Evolutionary conservation across 371 early-diverging fungal genomes (phyloP).

Genomic region (Rhizopus delemar): DNA sequence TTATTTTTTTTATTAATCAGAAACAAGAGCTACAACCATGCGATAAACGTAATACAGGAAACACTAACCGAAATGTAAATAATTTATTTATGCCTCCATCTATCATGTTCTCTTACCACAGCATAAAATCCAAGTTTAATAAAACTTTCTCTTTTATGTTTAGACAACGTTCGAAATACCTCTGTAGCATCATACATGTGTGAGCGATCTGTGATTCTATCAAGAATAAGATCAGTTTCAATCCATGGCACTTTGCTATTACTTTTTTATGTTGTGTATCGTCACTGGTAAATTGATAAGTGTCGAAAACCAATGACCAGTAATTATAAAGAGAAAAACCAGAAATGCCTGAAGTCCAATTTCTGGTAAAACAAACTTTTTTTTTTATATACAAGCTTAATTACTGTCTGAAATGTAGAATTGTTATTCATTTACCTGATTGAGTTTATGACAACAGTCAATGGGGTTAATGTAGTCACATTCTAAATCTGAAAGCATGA

Average conservation of each 20-base stretch:
- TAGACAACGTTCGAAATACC: slow-evolving; percentile 85
- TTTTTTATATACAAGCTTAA: not conserved
- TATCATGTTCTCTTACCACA: slow-evolving; percentile 39
- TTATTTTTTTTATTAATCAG: not conserved
- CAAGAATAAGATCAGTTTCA: not conserved
- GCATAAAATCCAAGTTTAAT: slow-evolving; percentile 91
- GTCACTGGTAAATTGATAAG: slow-evolving; percentile 81
- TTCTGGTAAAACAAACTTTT: slow-evolving; percentile 89
- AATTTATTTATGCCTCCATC: not conserved
- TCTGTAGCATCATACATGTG: slow-evolving; percentile 94
- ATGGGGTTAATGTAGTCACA: slow-evolving; percentile 97
- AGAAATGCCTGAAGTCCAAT: slow-evolving; percentile 77
- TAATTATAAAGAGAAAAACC: slow-evolving; percentile 73
- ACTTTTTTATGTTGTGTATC: slow-evolving; percentile 80
- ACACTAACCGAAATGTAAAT: slow-evolving; percentile 29
- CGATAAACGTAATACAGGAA: slow-evolving; percentile 87
- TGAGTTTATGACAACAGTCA: slow-evolving; percentile 89
- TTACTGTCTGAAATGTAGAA: not conserved
- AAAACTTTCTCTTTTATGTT: slow-evolving; percentile 89
- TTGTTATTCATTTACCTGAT: slow-evolving; percentile 63
- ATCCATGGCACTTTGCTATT: not conserved
- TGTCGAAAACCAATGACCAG: slow-evolving; percentile 82
- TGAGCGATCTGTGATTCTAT: slow-evolving; percentile 67
- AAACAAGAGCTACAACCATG: slow-evolving; percentile 51
- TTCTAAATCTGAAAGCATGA: slow-evolving; percentile 88